phyloP scores from a whole-genome alignment of 1,284 basidiomycete species.

The Heterobasidion occidentale region DNA sequence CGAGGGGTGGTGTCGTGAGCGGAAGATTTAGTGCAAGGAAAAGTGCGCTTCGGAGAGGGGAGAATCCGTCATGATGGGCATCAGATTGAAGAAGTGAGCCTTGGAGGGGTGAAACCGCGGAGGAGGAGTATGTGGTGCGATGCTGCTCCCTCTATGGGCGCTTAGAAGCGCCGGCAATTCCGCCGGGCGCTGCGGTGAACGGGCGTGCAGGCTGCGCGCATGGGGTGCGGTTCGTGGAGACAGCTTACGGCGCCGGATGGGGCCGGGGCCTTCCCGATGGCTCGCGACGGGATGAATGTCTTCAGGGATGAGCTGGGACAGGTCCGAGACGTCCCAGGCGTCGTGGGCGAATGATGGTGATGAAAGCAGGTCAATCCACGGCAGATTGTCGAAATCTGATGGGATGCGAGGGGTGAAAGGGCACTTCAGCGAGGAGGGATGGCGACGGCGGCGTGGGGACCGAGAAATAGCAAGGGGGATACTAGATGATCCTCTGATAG shows the following conservation, averaged over 20 bases:
- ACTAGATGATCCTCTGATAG: constrained; percentile 22
- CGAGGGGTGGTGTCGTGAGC: not conserved
- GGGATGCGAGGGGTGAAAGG: constrained; percentile 20
- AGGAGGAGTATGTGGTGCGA: constrained; percentile 6
- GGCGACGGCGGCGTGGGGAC: constrained; percentile 30
- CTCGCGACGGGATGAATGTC: constrained; percentile 1
- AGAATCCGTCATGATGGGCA: constrained; percentile 35
- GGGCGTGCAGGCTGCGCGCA: constrained; percentile 14
- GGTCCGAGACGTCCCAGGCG: constrained; percentile 48
- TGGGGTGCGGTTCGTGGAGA: constrained; percentile 42
- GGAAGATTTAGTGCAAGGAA: not conserved
- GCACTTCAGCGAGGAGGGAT: constrained; percentile 22
- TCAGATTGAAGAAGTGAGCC: constrained; percentile 50
- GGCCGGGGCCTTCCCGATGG: constrained; percentile 29
- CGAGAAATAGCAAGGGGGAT: constrained; percentile 11
- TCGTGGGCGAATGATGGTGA: constrained; percentile 26
- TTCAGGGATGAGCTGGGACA: constrained; percentile 36
- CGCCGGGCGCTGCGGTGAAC: constrained; percentile 9
- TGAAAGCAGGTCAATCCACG: constrained; percentile 54
- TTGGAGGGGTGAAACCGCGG: constrained; percentile 27
- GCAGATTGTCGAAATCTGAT: constrained; percentile 46
- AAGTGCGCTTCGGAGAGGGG: not conserved
- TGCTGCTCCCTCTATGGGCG: not conserved
- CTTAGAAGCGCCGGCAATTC: constrained; percentile 6
- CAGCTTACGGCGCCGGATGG: constrained; percentile 47